These are phyloP conservation scores for Rubia tinctorum DNA, from an alignment of 305 asterid genomes.

Conservation along the genomic window DNA sequence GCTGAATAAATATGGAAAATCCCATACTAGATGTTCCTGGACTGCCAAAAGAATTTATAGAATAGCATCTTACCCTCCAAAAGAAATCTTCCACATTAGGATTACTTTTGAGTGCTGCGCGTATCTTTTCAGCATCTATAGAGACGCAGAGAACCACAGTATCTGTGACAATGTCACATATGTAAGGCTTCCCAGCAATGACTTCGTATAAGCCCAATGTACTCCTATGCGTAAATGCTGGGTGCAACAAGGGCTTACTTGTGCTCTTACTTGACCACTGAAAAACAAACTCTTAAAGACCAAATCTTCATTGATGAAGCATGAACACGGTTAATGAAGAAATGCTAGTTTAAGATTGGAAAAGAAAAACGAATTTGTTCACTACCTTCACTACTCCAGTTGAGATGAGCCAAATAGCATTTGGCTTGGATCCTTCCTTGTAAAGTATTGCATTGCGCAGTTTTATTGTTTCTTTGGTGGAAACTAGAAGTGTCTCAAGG, in stretches of 20 bases:
- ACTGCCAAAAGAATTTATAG: constrained; percentile 10
- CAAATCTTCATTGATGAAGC: not conserved
- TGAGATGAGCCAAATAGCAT: constrained; percentile 82
- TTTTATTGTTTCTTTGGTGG: constrained; percentile 76
- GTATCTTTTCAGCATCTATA: constrained; percentile 70
- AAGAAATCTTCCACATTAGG: constrained; percentile 92
- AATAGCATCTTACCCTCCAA: constrained; percentile 69
- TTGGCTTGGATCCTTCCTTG: constrained; percentile 69
- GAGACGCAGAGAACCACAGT: constrained; percentile 82
- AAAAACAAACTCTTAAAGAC: constrained; percentile 21
- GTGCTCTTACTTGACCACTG: constrained; percentile 68
- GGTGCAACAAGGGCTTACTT: constrained; percentile 55
- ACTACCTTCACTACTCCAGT: constrained; percentile 92
- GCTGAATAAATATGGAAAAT: not conserved
- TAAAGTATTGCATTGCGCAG: constrained; percentile 67
- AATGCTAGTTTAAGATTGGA: constrained; percentile 6
- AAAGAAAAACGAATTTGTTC: constrained; percentile 20
- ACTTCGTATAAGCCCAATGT: constrained; percentile 96
- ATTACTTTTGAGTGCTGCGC: constrained; percentile 59
- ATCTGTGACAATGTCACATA: constrained; percentile 72
- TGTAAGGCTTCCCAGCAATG: constrained; percentile 78
- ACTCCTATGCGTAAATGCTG: constrained; percentile 86
- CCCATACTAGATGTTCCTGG: not conserved
- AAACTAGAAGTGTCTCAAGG: constrained; percentile 57
- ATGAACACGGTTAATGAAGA: not conserved